Percentiles rank a stretch among this genome's conserved stretches.
Conservation (phyloP, 1,284 basidiomycete species). For the Marasmius fiardii region DNA sequence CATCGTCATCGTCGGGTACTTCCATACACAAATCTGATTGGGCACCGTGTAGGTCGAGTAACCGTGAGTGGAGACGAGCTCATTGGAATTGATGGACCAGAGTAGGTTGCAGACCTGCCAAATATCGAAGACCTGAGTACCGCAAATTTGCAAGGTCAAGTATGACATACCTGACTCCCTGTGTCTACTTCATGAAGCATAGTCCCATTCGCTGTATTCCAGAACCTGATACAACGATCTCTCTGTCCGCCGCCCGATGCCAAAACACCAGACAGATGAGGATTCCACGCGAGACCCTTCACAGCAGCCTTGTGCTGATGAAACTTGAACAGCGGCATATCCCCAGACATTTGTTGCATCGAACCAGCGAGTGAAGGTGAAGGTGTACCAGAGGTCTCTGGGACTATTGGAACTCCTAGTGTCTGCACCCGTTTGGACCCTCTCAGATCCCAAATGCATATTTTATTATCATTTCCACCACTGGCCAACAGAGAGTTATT, state of each 20-base stretch:
- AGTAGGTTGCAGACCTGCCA: constrained; percentile 92
- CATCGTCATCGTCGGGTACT: constrained; percentile 89
- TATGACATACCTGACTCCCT: constrained; percentile 76
- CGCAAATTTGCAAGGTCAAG: background rate
- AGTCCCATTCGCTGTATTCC: constrained; percentile 93
- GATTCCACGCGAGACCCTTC: constrained; percentile 97
- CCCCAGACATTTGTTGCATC: constrained; percentile 33
- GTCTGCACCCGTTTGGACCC: constrained; percentile 46
- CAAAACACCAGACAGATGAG: constrained; percentile 86
- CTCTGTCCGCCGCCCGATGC: constrained; percentile 96
- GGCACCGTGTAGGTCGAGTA: constrained; percentile 92
- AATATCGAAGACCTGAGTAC: constrained; percentile 1
- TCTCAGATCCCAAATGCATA: constrained; percentile 90
- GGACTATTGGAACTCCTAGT: constrained; percentile 13
- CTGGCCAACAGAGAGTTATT: constrained; percentile 73
- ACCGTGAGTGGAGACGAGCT: constrained; percentile 96
- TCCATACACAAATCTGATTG: constrained; percentile 98
- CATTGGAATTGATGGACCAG: constrained; percentile 96
- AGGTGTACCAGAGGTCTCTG: constrained; percentile 16
- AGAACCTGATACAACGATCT: constrained; percentile 95
- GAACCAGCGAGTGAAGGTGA: constrained; percentile 23
- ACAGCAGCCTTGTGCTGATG: constrained; percentile 96
- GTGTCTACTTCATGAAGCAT: constrained; percentile 87
- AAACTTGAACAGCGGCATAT: constrained; percentile 84
- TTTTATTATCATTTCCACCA: constrained; percentile 98